These are phyloP conservation scores for Globisporangium cylindrosporum DNA, from an alignment of 352 stramenopile genomes.

Conservation along the genomic window DNA sequence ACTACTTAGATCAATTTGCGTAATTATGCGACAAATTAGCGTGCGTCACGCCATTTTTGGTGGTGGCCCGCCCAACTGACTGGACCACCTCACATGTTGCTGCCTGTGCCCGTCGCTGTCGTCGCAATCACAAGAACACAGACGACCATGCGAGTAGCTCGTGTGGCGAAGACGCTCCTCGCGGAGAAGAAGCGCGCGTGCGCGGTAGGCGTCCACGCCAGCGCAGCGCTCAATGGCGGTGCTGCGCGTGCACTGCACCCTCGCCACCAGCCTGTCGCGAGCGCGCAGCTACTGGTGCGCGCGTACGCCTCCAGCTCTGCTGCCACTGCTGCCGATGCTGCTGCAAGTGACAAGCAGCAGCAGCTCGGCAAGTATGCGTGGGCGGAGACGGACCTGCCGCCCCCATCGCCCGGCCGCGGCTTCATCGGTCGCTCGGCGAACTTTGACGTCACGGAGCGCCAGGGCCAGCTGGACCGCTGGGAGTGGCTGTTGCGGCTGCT, in stretches of 20 bases:
- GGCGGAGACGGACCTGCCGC: conserved; percentile 77
- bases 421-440: conserved; percentile 73
- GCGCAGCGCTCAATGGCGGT: not conserved
- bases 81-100: conserved; percentile 10
- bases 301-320: conserved; percentile 20
- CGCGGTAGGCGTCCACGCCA: conserved; percentile 4
- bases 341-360: conserved; percentile 9
- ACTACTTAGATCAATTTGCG: not conserved
- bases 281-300: conserved; percentile 20
- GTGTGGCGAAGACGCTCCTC: conserved; percentile 11
- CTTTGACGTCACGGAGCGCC: conserved; percentile 73
- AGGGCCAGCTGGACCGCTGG: conserved; percentile 66
- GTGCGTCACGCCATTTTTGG: conserved; percentile 4
- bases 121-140: conserved; percentile 12
- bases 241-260: not conserved
- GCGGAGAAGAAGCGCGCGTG: not conserved
- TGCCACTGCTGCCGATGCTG: conserved; percentile 5
- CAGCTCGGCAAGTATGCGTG: conserved; percentile 51
- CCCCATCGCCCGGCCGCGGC: conserved; percentile 67
- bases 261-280: not conserved
- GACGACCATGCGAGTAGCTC: conserved; percentile 16
- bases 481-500: conserved; percentile 81
- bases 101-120: too few relatives aligned
- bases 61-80: not conserved
- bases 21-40: conserved; percentile 1